Evolutionary conservation across 2,329 filamentous ascomycete genomes (phyloP), one percentile per base, ranked within the genome.

Genomic region (Aureobasidium sp.): DNA sequence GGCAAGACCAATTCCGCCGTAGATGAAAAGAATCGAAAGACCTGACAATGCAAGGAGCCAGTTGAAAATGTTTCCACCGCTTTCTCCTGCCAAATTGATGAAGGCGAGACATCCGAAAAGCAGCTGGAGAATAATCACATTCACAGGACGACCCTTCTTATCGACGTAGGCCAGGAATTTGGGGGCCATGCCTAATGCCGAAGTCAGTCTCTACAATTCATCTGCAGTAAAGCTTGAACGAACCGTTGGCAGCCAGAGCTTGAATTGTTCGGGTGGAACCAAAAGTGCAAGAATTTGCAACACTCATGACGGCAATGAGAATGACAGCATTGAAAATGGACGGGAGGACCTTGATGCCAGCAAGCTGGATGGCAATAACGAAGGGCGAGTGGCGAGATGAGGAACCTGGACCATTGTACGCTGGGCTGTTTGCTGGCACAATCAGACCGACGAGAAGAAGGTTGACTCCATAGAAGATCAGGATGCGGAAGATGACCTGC

Each of bases 91-190:
- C 12, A 68, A 67, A 64, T 76, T 74, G 53, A 95, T 82, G 77
- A 88, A 96, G 42, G 87, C 83, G 11, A 96, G 80, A 41, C 92
- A 78, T 37, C 91, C 89, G 63, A 92, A 71, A 9, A 73, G 68
- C 1, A 87, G 84, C 5, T 90, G 82, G 58, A 90, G 71, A 5
- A 79, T 63, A 67, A 95, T 91, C 56, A 89, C 84, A 47, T 85
- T 80, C 2, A 96, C 78, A 1, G 91, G 91, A 9, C 91, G 88
- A 47, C 91, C 91, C 66, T 87, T 84, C 57, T 87, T 86, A 75
- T 96, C 91, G 66, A 96, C 85, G 73, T 95, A 95, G 55, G 84
- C 84, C 37, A 96, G 79, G 67, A 91, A 80, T 64, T 78, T 81
- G n/a, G 91, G 91, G 0, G 90, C 91, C 71, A 94, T 90, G 62